These are phyloP conservation scores for Corymbia calophylla DNA, from an alignment of 441 rosid species.

Conservation along the genomic window DNA sequence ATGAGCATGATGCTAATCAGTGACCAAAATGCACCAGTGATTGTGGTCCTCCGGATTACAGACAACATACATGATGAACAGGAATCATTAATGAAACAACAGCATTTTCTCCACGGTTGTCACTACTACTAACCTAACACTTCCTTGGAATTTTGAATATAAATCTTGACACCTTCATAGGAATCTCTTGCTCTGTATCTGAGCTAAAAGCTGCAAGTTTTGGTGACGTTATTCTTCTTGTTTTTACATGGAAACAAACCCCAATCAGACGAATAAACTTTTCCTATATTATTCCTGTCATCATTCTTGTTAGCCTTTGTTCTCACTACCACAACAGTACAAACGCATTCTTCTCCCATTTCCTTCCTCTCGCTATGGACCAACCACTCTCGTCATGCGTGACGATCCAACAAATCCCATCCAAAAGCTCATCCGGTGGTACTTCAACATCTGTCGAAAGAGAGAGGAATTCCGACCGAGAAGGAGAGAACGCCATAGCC, in stretches of 20 bases:
- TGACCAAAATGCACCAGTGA: background rate
- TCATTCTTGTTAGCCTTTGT: background rate
- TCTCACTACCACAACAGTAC: background rate
- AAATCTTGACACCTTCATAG: background rate
- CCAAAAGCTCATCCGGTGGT: background rate
- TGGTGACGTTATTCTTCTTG: background rate
- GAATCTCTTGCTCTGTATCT: background rate
- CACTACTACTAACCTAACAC: background rate
- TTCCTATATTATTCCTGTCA: background rate
- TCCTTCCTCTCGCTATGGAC: background rate
- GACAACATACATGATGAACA: background rate
- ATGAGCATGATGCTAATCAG: background rate
- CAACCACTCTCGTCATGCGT: constrained; percentile 2
- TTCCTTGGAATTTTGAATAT: background rate
- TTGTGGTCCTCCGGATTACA: background rate
- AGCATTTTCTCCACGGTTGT: background rate
- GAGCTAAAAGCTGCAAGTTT: background rate
- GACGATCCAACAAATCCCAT: background rate
- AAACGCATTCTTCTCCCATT: background rate
- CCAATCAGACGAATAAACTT: background rate
- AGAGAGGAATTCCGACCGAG: background rate
- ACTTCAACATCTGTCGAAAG: background rate
- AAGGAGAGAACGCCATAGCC: background rate
- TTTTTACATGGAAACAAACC: background rate
- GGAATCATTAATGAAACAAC: background rate